Percentiles rank a stretch among this genome's conserved stretches.
Evolutionary conservation across 2,329 filamentous ascomycete species (phyloP).

Genomic region (Colletotrichum tanaceti): DNA sequence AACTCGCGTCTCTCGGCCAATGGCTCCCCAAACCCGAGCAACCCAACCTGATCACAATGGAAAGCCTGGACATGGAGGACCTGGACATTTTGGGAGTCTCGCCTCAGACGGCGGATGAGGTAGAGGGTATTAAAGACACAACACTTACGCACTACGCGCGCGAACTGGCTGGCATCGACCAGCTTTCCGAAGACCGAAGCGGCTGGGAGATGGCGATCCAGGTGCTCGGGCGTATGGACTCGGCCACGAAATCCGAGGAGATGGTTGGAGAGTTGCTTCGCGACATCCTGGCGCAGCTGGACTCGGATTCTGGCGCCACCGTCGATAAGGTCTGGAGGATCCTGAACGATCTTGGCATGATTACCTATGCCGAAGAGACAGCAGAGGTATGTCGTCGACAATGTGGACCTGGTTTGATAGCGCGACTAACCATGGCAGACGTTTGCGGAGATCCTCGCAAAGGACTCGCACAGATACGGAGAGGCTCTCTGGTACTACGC

Average conservation of each 20-base stretch:
- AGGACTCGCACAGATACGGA: slow-evolving; percentile 81
- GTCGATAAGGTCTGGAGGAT: slow-evolving; percentile 86
- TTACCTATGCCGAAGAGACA: slow-evolving; percentile 80
- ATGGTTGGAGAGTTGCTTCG: slow-evolving; percentile 79
- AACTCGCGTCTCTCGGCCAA: slow-evolving; percentile 83
- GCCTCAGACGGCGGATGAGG: slow-evolving; percentile 66
- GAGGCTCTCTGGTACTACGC: slow-evolving; percentile 92
- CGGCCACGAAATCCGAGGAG: slow-evolving; percentile 75
- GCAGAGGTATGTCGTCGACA: slow-evolving; percentile 73
- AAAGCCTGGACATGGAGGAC: slow-evolving; percentile 83
- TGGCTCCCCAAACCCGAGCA: slow-evolving; percentile 78
- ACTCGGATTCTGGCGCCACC: slow-evolving; percentile 74
- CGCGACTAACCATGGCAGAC: slow-evolving; percentile 64
- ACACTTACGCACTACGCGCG: slow-evolving; percentile 82
- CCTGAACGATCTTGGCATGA: slow-evolving; percentile 81
- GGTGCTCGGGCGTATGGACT: slow-evolving; percentile 83
- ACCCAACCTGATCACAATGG: slow-evolving; percentile 66
- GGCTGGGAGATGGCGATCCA: slow-evolving; percentile 93
- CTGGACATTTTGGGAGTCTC: slow-evolving; percentile 82
- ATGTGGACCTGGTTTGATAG: neutral
- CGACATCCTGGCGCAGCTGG: slow-evolving; percentile 70
- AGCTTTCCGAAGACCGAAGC: slow-evolving; percentile 64
- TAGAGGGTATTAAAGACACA: slow-evolving; percentile 79
- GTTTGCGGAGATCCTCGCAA: slow-evolving; percentile 82
- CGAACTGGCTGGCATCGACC: slow-evolving; percentile 68